phyloP scores from a whole-genome alignment of 148 eudicot species.

The Rhododendron simsii region DNA sequence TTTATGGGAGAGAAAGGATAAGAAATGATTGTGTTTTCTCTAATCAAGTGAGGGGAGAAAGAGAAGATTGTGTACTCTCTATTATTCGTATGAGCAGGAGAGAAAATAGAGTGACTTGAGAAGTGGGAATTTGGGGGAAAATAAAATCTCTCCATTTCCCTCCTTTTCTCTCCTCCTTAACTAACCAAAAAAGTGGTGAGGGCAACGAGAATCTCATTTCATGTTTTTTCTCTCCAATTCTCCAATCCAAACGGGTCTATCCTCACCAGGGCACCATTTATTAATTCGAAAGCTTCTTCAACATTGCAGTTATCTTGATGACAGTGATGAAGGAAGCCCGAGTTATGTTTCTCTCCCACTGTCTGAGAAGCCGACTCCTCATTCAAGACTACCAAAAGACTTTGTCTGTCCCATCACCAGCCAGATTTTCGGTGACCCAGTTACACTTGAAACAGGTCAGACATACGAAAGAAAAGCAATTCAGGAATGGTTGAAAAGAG shows the following conservation, averaged over 20 bases:
- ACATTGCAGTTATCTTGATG: constrained; percentile 24
- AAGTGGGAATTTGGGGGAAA: background rate
- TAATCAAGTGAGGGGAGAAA: background rate
- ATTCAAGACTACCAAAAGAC: constrained; percentile 52
- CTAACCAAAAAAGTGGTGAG: background rate
- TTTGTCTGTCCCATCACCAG: constrained; percentile 59
- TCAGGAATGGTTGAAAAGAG: constrained; percentile 57
- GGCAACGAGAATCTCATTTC: background rate
- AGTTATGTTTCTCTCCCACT: constrained; percentile 29
- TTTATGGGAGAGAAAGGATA: background rate
- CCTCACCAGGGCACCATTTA: background rate
- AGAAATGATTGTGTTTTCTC: background rate
- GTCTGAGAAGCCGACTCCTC: constrained; percentile 33
- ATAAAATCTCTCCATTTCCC: background rate
- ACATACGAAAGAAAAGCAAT: constrained; percentile 61
- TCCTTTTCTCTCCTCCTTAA: background rate
- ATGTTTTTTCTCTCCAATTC: background rate
- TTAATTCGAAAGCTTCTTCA: background rate
- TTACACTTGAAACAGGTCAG: constrained; percentile 61
- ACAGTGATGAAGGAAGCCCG: constrained; percentile 32
- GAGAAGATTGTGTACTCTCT: background rate
- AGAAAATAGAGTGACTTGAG: background rate
- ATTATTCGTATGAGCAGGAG: background rate
- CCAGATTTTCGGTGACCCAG: constrained; percentile 43
- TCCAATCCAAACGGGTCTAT: background rate